phyloP scores from a whole-genome alignment of 495 filamentous ascomycete species.

The Pyrenopolyporus hunteri region DNA sequence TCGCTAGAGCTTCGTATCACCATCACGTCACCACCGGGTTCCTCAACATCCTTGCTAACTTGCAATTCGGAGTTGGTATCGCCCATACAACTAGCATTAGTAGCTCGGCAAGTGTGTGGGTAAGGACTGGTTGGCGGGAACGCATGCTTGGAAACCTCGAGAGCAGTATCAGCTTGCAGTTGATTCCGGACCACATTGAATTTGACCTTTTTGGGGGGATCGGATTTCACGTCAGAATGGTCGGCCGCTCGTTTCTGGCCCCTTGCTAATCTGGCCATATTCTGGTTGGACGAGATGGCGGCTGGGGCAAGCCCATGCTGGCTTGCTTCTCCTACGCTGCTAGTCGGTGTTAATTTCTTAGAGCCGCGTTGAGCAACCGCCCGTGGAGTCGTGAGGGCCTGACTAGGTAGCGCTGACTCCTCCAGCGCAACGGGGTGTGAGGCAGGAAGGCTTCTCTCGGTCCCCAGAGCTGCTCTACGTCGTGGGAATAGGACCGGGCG shows the following conservation, averaged over 20 bases:
- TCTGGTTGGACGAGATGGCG: not conserved
- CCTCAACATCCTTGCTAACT: not conserved
- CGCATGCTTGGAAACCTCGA: not conserved
- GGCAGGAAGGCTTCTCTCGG: not conserved
- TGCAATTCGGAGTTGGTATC: not conserved
- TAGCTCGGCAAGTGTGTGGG: not conserved
- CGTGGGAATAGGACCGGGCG: not conserved
- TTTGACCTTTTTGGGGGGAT: slow-evolving; percentile 18
- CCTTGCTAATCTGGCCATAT: not conserved
- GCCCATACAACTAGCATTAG: not conserved
- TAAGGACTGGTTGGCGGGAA: not conserved
- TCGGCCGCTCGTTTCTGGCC: slow-evolving; percentile 3
- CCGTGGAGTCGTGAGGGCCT: not conserved
- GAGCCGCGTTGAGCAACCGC: slow-evolving; percentile 27
- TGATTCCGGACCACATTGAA: slow-evolving; percentile 13
- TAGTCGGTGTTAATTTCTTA: not conserved
- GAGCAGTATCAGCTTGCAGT: not conserved
- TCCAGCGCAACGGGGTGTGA: not conserved
- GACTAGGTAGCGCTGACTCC: not conserved
- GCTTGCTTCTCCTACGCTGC: not conserved
- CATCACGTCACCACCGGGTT: not conserved
- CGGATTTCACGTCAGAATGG: not conserved
- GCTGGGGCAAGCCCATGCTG: not conserved
- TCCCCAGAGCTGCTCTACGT: not conserved
- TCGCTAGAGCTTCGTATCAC: not conserved